phyloP scores from a whole-genome alignment of 495 filamentous ascomycete genomes.

The Tuber magnatum region DNA sequence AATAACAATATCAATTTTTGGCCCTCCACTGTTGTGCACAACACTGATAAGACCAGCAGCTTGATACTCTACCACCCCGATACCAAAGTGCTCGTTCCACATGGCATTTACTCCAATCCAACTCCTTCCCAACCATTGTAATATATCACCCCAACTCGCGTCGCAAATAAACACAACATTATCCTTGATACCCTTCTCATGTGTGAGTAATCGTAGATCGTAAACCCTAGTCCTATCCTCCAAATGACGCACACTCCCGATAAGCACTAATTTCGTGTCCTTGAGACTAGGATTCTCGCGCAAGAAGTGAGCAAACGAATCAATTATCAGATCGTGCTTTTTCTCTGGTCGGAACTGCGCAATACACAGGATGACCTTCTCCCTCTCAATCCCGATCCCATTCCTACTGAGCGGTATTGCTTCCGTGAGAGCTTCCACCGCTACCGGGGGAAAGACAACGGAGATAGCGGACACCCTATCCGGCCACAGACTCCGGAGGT shows the following conservation, averaged over 20 bases:
- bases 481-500: constrained; percentile 73
- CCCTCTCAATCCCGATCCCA: constrained; percentile 58
- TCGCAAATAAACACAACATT: constrained; percentile 79
- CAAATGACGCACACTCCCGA: constrained; percentile 79
- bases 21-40: constrained; percentile 85
- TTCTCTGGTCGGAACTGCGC: constrained; percentile 97
- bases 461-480: constrained; percentile 45
- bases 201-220: constrained; percentile 75
- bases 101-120: constrained; percentile 90
- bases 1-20: constrained; percentile 85
- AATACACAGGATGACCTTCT: constrained; percentile 75
- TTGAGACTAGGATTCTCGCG: constrained; percentile 32
- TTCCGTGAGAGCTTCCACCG: constrained; percentile 70
- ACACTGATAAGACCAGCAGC: constrained; percentile 86
- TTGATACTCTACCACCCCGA: constrained; percentile 96
- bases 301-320: constrained; percentile 71
- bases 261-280: constrained; percentile 64
- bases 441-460: constrained; percentile 86
- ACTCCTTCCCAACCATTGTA: constrained; percentile 63
- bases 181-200: constrained; percentile 78
- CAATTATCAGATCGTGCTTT: constrained; percentile 77
- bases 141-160: constrained; percentile 76
- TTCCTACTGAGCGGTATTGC: constrained; percentile 57
- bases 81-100: constrained; percentile 99
- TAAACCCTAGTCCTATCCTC: constrained; percentile 84